A percentile compares a stretch with the other conserved stretches of the same genome.
Conservation (phyloP, 345 rosid species). For the Fremontodendron californicum region DNA sequence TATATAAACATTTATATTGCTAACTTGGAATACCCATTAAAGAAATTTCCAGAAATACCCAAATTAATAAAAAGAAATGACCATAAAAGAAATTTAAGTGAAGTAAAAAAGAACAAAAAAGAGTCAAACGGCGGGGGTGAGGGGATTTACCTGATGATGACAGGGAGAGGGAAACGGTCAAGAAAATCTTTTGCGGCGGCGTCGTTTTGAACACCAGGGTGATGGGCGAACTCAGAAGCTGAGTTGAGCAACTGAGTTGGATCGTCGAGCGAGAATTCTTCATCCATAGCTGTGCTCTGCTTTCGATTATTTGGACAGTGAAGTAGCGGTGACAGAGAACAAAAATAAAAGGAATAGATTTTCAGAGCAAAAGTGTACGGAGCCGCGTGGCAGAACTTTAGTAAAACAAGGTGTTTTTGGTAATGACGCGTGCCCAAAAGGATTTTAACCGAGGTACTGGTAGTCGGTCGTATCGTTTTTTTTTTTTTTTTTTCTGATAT, state of each 20-base stretch:
- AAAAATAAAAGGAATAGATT: neutral
- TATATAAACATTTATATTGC: neutral
- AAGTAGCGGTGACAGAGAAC: neutral
- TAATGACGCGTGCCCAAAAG: neutral
- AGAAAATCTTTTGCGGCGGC: conserved; percentile 64
- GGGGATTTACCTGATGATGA: conserved; percentile 50
- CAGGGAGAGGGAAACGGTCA: conserved; percentile 72
- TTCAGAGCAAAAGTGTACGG: neutral
- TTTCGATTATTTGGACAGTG: neutral
- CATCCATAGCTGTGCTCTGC: conserved; percentile 25
- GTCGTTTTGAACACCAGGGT: conserved; percentile 72
- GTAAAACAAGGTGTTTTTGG: neutral
- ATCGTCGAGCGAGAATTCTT: conserved; percentile 50
- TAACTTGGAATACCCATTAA: neutral
- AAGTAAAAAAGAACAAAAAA: conserved; percentile 6
- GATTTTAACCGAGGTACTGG: too few relatives aligned
- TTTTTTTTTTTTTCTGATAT: too few relatives aligned
- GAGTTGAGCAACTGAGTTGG: conserved; percentile 55
- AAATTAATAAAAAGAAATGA: neutral
- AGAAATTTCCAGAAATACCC: neutral
- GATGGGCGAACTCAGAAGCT: conserved; percentile 69
- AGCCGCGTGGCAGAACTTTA: neutral
- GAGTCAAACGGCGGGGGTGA: neutral
- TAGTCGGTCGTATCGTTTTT: too few relatives aligned
- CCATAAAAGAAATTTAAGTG: neutral